Base-by-base conservation (phyloP, 1,284 basidiomycete species). In the Cryptococcus wingfieldii region DNA sequence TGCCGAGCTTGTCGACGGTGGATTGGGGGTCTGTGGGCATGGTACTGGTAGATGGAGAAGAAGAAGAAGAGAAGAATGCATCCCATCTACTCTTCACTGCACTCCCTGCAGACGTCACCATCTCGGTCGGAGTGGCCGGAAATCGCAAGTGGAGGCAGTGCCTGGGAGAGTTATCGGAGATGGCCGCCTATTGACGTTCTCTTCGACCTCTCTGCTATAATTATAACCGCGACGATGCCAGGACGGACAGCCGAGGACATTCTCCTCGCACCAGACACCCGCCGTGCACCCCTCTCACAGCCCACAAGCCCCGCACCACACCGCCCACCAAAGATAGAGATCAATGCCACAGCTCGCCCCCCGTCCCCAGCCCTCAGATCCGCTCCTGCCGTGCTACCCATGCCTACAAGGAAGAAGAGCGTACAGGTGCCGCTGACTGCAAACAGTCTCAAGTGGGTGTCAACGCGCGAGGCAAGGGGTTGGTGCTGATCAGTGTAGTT, bases 1-100 rank as follows among this genome's bases (percentile, higher is more conserved):
- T 43, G n/a, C 65, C 65, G 5, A 55, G 54, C 7, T 48, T 52
- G 53, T 70, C 68, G 5, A 48, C 25, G 48, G 42, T 39, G 50
- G 38, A 43, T 50, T 48, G 50, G 28, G 19, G 25, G 45, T 45
- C 38, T 42, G 12, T 27, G 16, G 53, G 38, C 23, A 41, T 39
- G 23, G 49, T 16, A 3, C 10, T 27, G 38, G 27, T 34, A 34
- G 6, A 10, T 10, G 10, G 10, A 31, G 10, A 31, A 7, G 31
- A 31, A 31, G 10, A 10, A 6, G 31, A 10, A 10, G 31, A 34
- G 31, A 34, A 0, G 31, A 7, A 34, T 34, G 31, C 31, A 34
- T 34, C 31, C 31, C 31, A 34, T 34, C 10, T 6, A 6, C 5
- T 31, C 31, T 31, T 7, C n/a, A n/a, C n/a, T n/a, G n/a, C 31